Conservation (phyloP, 345 rosid species). For the Eucalyptus microcorys region DNA sequence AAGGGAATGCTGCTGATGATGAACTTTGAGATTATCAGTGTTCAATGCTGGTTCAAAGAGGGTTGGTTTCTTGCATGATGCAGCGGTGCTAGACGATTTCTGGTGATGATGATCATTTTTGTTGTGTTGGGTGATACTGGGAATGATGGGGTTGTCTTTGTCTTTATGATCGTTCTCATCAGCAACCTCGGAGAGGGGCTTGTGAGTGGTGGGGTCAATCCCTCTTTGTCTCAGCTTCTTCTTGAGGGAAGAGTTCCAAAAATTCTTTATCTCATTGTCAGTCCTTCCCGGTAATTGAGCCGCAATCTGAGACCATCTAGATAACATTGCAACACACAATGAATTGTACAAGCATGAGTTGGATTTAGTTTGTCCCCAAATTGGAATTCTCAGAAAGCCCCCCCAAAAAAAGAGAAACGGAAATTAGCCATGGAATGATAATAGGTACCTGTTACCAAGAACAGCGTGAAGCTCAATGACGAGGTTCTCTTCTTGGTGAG, state of each 20-base stretch:
- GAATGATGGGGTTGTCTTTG: not conserved
- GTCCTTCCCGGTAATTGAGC: slow-evolving; percentile 57
- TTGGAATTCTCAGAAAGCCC: not conserved
- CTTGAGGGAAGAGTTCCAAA: slow-evolving; percentile 64
- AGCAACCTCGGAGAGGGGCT: slow-evolving; percentile 40
- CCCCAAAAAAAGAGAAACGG: not conserved
- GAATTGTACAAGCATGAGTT: not conserved
- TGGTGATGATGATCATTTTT: not conserved
- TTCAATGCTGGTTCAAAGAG: not conserved
- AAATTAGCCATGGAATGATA: not conserved
- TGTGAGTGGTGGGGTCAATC: slow-evolving; percentile 64
- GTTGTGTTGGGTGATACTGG: not conserved
- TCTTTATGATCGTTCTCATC: slow-evolving; percentile 3
- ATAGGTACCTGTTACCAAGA: slow-evolving; percentile 55
- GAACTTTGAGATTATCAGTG: not conserved
- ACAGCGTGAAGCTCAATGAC: slow-evolving; percentile 67
- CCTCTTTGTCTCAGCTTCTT: slow-evolving; percentile 58
- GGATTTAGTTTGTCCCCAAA: not conserved
- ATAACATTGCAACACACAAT: not conserved
- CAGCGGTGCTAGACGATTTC: not conserved
- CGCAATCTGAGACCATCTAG: slow-evolving; percentile 73
- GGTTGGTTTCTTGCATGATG: not conserved
- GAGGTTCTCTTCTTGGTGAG: slow-evolving; percentile 61
- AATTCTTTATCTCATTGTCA: slow-evolving; percentile 58
- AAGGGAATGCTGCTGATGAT: not conserved